phyloP scores from a whole-genome alignment of 192 early-diverging fungal species.

The Rhizoclosmatium sp. region DNA sequence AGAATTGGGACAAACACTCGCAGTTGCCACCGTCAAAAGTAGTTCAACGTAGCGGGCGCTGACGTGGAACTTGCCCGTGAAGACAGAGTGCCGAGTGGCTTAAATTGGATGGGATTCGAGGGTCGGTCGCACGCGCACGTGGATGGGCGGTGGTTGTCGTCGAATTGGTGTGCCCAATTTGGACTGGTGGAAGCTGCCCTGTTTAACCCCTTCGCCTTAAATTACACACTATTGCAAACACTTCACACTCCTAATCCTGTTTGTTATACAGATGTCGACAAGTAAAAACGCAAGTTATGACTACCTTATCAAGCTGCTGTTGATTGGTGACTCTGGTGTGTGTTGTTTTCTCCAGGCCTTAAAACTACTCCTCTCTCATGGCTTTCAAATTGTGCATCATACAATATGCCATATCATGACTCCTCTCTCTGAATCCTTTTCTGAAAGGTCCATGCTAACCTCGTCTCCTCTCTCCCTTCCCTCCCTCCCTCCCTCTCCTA shows the following conservation, averaged over 20 bases:
- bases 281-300: slow-evolving; percentile 96
- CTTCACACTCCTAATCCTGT: neutral
- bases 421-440: neutral
- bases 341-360: slow-evolving; percentile 18
- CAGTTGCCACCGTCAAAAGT: no score
- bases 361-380: neutral
- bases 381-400: slow-evolving; percentile 8
- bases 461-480: neutral
- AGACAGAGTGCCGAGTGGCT: no score
- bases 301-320: slow-evolving; percentile 98
- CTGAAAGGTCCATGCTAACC: neutral
- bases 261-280: slow-evolving; percentile 63
- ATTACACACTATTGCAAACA: no score
- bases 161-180: no score
- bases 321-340: slow-evolving; percentile 98
- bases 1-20: no score
- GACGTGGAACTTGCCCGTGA: no score
- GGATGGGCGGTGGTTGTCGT: no score
- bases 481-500: neutral
- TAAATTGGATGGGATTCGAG: no score
- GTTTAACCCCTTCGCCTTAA: no score
- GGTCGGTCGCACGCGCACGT: no score
- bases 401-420: neutral
- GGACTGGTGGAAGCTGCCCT: no score
- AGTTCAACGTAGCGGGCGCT: no score